Base-by-base conservation (phyloP, 1,284 basidiomycete genomes). In the Nidula niveotomentosa region DNA sequence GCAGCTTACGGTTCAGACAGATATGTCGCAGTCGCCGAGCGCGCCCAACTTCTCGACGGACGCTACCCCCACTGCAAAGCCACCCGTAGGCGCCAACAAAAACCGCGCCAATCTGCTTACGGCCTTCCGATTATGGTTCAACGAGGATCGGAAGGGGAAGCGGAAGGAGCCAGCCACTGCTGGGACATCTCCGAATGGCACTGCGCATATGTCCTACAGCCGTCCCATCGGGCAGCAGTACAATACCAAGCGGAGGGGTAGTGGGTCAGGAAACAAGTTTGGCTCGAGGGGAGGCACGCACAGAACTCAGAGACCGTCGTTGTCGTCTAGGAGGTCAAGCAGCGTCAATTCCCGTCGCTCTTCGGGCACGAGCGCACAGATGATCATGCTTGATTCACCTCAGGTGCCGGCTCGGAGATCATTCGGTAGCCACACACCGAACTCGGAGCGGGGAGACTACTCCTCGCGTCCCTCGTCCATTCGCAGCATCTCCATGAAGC, bases 341-440 rank as follows among this genome's bases (percentile, higher is more conserved):
- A 92, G 90, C 61, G 88, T 91, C 57, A 91, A 91, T 62, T 93
- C 90, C 8, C 76, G 85, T 43, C 76, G 90, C 46, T 91, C 88
- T 0, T 91, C 88, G 8, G 78, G 81, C 10, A 76, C 85, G 34
- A 90, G 87, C 9, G 77, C 79, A 54, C 86, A 88, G 55, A 74
- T 85, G 64, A 68, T 82, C 1, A 60, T 80, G 7, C 66, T 87
- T 46, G 87, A 88, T 52, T 84, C 84, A 6, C 80, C 84, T 3
- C 81, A 83, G 60, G 71, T 84, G 17, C 76, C 83, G 2, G 78
- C 79, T 13, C 76, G 87, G 9, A 75, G 81, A 41, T 90, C 89
- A 3, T 81, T 88, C 56, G 88, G 87, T 4, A 84, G 77, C 57
- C 87, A 85, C 56, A 93, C 90, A 1, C 91, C 90, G 0, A 91